Evolutionary conservation across 352 stramenopile genomes (phyloP).

Genomic region (Phytopythium kandeliae): DNA sequence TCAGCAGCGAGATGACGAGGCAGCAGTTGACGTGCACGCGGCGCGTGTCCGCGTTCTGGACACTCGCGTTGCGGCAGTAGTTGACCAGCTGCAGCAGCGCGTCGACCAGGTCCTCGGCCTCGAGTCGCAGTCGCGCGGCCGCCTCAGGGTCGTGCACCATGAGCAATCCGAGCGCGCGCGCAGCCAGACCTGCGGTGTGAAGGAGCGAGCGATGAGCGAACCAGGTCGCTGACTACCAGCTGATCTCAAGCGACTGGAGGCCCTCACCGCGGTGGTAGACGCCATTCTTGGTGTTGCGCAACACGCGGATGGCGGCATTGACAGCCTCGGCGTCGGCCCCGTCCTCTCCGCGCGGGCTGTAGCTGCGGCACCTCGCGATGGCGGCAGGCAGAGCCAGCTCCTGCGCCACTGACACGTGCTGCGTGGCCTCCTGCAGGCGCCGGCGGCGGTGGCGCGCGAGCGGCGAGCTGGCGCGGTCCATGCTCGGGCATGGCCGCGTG

Average conservation of each 20-base stretch:
- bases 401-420: constrained; percentile 31
- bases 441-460: constrained; percentile 57
- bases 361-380: constrained; percentile 23
- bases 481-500: constrained; percentile 4
- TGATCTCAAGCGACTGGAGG: not conserved
- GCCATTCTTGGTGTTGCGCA: constrained; percentile 64
- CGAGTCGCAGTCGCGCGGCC: constrained; percentile 34
- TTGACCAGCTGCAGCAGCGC: constrained; percentile 67
- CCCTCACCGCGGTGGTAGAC: constrained; percentile 36
- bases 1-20: constrained; percentile 79
- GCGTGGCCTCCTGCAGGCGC: constrained; percentile 39
- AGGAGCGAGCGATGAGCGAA: not conserved
- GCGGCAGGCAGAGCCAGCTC: constrained; percentile 18
- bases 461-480: constrained; percentile 39
- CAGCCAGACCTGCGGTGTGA: constrained; percentile 39
- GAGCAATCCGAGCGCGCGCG: constrained; percentile 56
- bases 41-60: constrained; percentile 46
- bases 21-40: constrained; percentile 82
- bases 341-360: constrained; percentile 7
- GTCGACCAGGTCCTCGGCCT: constrained; percentile 67
- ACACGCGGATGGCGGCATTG: constrained; percentile 26
- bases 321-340: constrained; percentile 9
- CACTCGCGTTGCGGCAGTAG: constrained; percentile 40
- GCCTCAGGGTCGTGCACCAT: constrained; percentile 38
- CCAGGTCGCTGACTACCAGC: too few relatives aligned